Evolutionary conservation across 441 rosid genomes (phyloP), one percentile per base, ranked within the genome.

Genomic region (Biscutella laevigata): DNA sequence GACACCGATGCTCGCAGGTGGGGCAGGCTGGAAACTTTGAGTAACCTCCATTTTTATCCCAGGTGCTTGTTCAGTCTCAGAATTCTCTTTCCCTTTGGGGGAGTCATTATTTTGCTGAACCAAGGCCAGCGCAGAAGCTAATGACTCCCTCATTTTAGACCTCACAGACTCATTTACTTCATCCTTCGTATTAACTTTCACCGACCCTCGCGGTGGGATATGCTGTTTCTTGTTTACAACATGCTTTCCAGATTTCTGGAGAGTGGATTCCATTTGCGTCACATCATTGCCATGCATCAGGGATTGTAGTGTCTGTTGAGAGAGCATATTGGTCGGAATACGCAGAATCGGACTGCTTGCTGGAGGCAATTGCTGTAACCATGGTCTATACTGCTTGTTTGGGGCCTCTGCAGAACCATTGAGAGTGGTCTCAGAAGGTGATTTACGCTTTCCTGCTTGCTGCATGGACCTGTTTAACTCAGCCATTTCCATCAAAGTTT

Each of bases 81-180:
- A 53, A 58, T 49, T 65, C 59, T 72, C 83, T 38, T 32, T 76
- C 27, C 20, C 71, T 27, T 46, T 66, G 1, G 62, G 39, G 12
- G 52, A 34, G 33, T 69, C 75, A 30, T 66, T 74, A 51, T 70
- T 58, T 46, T 39, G 11, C 8, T 53, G 59, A 55, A 81, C 95
- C 83, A 86, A 67, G 59, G 86, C 80, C 71, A 92, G 48, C 3
- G 95, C 98, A 69, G 76, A 64, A 29, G 81, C 84, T 38, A 92
- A 73, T 7, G 94, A 82, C 37, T 86, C 95, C 75, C 86, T 83
- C 79, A 92, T 75, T 77, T 88, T 92, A 57, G 89, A 79, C 66
- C 98, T 80, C 55, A 92, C 89, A 41, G 89, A 75, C 50, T 73
- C 92, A 62, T 69, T 67, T 22, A 81, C 66, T 54, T 79, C 88